Conservation (phyloP, 306 rosid genomes). For the Argentina anserina region DNA sequence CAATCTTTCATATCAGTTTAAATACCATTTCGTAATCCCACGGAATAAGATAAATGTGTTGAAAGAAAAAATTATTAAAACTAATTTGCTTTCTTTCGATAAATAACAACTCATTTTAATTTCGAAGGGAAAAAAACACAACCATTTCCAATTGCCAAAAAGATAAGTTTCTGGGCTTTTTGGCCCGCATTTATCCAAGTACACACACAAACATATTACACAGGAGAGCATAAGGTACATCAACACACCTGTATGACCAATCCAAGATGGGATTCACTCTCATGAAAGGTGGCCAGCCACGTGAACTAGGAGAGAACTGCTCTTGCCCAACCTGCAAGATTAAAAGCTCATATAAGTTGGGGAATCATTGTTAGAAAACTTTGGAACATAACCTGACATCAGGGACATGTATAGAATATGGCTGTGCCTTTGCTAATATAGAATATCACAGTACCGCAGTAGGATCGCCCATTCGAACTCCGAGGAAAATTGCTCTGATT, state of each 20-base stretch:
- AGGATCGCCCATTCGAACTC: conserved; percentile 97
- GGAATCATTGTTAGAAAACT: neutral
- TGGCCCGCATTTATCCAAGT: too few species aligned
- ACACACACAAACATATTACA: too few species aligned
- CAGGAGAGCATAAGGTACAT: conserved; percentile 21
- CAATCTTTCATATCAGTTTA: neutral
- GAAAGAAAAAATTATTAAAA: neutral
- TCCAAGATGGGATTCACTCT: conserved; percentile 96
- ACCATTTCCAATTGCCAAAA: conserved; percentile 13
- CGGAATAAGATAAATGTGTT: neutral
- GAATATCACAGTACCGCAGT: conserved; percentile 68
- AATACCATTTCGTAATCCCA: neutral
- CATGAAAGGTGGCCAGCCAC: conserved; percentile 97
- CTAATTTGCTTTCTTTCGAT: neutral
- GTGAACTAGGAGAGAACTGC: conserved; percentile 94
- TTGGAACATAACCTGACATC: neutral
- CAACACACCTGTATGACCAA: conserved; percentile 82
- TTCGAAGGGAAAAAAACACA: neutral
- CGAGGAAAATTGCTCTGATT: conserved; percentile 87
- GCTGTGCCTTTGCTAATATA: conserved; percentile 6
- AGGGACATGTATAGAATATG: conserved; percentile 14
- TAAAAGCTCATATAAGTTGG: conserved; percentile 6
- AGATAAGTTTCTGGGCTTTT: too few species aligned
- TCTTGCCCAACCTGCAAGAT: conserved; percentile 88
- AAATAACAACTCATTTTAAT: conserved; percentile 7